Base-by-base conservation (phyloP, 768 basidiomycete genomes). In the Pseudohyphozyma bogoriensis region DNA sequence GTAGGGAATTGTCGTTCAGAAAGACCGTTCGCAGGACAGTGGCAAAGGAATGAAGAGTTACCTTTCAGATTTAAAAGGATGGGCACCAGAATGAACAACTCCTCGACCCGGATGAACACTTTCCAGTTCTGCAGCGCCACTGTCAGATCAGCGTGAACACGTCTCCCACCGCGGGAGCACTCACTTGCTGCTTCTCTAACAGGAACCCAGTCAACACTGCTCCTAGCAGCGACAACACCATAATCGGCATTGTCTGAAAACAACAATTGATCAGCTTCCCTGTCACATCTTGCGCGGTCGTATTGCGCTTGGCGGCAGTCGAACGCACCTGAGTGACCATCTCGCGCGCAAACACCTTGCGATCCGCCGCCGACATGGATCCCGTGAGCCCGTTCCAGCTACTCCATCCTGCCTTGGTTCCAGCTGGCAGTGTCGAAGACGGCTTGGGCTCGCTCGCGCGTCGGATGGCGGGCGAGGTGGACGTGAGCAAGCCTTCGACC, bases 1-100 rank as follows among this genome's bases (percentile, higher is more conserved):
- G 26, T 4, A 28, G 4, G n/a, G 26, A 26, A 49, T 22, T 3
- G 20, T 9, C 16, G 22, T 22, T 35, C 15, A 16, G 49, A 32
- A 6, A n/a, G n/a, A 10, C 37, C 11, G 37, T 37, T 18, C 37
- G 18, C 11, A 10, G 37, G 37, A 10, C 11, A 37, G 37, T 10
- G 37, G 11, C 37, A 18, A 37, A 10, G 10, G 10, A 10, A 37
- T n/a, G n/a, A 8, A n/a, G n/a, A 31, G 22, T 28, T 89, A n/a
- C 93, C 95, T 70, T 95, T 96, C 58, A 99, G 81, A 68, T 97
- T 97, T 65, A 89, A 80, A 24, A 97, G 78, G 62, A 92, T 90
- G 15, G 93, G 92, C 5, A 96, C 84, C 55, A 97, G 88, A 79
- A 97, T 89, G 68, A 97, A 90, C 57, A 97, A 83, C 72, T 97